These are phyloP conservation scores for Sanghuangporus sanghuang DNA, from an alignment of 1,284 basidiomycete species.

Conservation along the genomic window DNA sequence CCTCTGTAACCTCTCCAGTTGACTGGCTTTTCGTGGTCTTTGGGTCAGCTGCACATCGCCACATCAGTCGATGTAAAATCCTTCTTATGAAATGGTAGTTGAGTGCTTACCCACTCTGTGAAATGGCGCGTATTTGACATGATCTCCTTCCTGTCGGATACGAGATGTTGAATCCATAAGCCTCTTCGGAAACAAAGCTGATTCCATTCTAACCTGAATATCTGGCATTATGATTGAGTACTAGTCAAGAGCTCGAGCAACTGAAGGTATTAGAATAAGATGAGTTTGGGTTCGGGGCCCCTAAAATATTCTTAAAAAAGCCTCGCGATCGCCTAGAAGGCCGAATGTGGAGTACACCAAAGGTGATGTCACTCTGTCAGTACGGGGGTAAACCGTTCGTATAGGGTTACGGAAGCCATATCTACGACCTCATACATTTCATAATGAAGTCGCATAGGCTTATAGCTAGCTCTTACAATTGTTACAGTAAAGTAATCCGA, in stretches of 20 bases:
- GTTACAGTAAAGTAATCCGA: no score
- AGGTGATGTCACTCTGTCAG: no score
- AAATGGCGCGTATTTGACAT: conserved; percentile 11
- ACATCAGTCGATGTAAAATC: neutral
- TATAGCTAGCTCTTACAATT: no score
- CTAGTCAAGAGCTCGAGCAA: neutral
- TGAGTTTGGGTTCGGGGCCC: neutral
- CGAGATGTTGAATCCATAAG: neutral
- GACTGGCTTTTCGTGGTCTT: conserved; percentile 9
- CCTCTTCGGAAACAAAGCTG: neutral
- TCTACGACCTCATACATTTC: no score
- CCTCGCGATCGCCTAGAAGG: no score
- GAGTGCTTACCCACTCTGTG: conserved; percentile 6
- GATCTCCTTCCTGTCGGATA: conserved; percentile 9
- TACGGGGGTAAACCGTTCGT: no score
- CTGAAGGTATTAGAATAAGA: neutral
- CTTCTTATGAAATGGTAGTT: neutral
- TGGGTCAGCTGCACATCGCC: conserved; percentile 3
- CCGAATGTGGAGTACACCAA: neutral
- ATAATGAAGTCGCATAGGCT: no score
- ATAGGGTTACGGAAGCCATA: no score
- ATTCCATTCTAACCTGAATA: neutral
- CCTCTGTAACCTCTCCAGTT: conserved; percentile 11
- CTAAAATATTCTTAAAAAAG: no score
- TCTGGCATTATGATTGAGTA: conserved; percentile 2